Evolutionary conservation across 371 early-diverging fungal species (phyloP), one percentile per base, ranked within the genome.

Genomic region (Mortierella sp.): DNA sequence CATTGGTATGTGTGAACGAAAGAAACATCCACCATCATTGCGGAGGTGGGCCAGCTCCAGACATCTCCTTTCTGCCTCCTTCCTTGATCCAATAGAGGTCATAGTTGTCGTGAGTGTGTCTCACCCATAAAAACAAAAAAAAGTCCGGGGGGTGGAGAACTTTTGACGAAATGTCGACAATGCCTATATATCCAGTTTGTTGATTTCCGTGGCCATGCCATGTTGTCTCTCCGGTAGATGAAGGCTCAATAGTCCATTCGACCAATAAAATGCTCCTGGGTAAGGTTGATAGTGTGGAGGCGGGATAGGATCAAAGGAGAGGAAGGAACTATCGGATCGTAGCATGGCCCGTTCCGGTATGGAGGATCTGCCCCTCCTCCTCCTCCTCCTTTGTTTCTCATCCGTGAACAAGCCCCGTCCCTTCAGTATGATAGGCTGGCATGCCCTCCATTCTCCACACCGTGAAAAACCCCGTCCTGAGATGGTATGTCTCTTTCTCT

Each of bases 131-230:
- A 12, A 38, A 32, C 7, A 63, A 27, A 60, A 29, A 60, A 38
- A 65, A 38, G 65, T 38, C 65, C 38, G 65, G 65, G 65, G 65
- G 65, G 65, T 65, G 65, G 65, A 63, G 32, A 63, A 35, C 65
- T 18, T 18, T 63, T 38, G 65, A 24, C 12, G 56, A 63, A 46
- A 5, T 35, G 35, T 38, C 7, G 38, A 51, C 5, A 51, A 18
- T 21, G 21, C 51, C 51, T 18, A 63, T 21, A 18, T 63, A 63
- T 63, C 65, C 65, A 63, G 65, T 63, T 63, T 63, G 56, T 56
- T 35, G 65, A 21, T 63, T 63, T 63, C 65, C 65, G 65, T 35
- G 8, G 4, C 51, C 51, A 51, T 21, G 51, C 51, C 5, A 21
- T 51, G 21, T 51, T 51, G 56, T 56, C 56, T 11, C 3, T 56